Evolutionary conservation across 768 basidiomycete genomes (phyloP).

Genomic region (Rhizopogon salebrosus): DNA sequence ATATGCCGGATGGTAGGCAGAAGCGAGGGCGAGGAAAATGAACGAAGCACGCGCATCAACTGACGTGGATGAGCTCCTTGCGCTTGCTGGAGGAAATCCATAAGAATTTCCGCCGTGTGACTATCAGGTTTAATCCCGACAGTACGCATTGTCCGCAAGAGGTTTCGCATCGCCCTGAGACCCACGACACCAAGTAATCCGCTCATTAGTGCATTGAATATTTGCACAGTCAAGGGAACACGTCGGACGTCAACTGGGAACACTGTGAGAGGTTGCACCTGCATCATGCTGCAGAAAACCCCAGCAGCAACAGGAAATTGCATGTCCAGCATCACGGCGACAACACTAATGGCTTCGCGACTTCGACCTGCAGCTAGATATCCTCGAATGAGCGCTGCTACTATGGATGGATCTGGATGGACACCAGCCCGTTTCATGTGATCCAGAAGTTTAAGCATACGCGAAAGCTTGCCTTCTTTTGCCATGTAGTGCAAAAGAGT

Average conservation of each 20-base stretch:
- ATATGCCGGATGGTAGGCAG: slow-evolving; percentile 53
- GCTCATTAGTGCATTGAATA: slow-evolving; percentile 60
- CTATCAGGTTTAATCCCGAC: slow-evolving; percentile 47
- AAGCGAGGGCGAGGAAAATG: slow-evolving; percentile 35
- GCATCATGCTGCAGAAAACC: slow-evolving; percentile 5
- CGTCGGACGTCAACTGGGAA: slow-evolving; percentile 25
- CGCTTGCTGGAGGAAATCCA: slow-evolving; percentile 43
- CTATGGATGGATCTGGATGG: slow-evolving; percentile 38
- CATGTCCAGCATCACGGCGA: slow-evolving; percentile 41
- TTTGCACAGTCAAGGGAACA: slow-evolving; percentile 32
- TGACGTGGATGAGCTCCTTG: slow-evolving; percentile 40
- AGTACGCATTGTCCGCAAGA: slow-evolving; percentile 53
- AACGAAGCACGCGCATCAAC: slow-evolving; percentile 44
- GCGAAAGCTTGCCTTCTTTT: slow-evolving; percentile 35
- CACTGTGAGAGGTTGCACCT: slow-evolving; percentile 10
- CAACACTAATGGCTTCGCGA: slow-evolving; percentile 46
- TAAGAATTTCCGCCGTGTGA: slow-evolving; percentile 49
- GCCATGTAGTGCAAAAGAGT: slow-evolving; percentile 57
- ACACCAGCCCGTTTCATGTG: slow-evolving; percentile 41
- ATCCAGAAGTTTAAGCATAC: slow-evolving; percentile 41
- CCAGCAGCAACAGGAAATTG: slow-evolving; percentile 12
- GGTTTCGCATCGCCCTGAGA: slow-evolving; percentile 37
- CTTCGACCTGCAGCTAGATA: slow-evolving; percentile 43
- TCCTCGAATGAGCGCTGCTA: slow-evolving; percentile 54
- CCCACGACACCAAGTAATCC: slow-evolving; percentile 46